These are phyloP conservation scores for Erucastrum elatum DNA, from an alignment of 345 rosid species.

Conservation along the genomic window DNA sequence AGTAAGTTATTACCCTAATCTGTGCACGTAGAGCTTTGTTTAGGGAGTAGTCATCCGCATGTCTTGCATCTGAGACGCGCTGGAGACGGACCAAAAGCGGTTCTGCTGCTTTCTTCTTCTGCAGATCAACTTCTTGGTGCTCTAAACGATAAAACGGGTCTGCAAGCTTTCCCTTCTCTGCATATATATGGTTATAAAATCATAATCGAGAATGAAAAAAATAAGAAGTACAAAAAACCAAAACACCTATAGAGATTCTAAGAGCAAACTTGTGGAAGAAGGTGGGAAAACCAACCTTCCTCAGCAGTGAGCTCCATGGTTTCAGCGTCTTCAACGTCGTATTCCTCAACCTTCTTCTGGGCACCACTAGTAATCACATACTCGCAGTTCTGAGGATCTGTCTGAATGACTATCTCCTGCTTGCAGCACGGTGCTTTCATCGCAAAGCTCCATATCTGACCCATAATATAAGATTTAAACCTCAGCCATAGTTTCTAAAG, in stretches of 20 bases:
- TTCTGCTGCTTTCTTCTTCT: slow-evolving; percentile 96
- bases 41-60: slow-evolving; percentile 79
- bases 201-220: neutral
- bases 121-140: slow-evolving; percentile 87
- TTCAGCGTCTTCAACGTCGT: slow-evolving; percentile 90
- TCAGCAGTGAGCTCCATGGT: slow-evolving; percentile 91
- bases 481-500: slow-evolving; percentile 5
- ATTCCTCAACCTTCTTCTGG: slow-evolving; percentile 77
- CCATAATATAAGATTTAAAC: slow-evolving; percentile 23
- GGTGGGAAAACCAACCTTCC: slow-evolving; percentile 63
- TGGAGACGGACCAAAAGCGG: slow-evolving; percentile 84
- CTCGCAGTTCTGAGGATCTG: slow-evolving; percentile 95
- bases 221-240: neutral
- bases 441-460: slow-evolving; percentile 94
- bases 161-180: slow-evolving; percentile 90
- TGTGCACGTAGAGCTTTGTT: slow-evolving; percentile 80
- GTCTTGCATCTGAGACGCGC: slow-evolving; percentile 77
- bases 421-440: slow-evolving; percentile 98
- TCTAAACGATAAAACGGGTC: slow-evolving; percentile 96
- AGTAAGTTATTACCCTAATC: slow-evolving; percentile 56
- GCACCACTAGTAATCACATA: slow-evolving; percentile 92
- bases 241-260: neutral
- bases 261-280: neutral
- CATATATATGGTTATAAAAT: slow-evolving; percentile 19
- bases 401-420: slow-evolving; percentile 87